Evolutionary conservation across 2,329 filamentous ascomycete species (phyloP), one percentile per base, ranked within the genome.

Genomic region (Trichoderma koningii): DNA sequence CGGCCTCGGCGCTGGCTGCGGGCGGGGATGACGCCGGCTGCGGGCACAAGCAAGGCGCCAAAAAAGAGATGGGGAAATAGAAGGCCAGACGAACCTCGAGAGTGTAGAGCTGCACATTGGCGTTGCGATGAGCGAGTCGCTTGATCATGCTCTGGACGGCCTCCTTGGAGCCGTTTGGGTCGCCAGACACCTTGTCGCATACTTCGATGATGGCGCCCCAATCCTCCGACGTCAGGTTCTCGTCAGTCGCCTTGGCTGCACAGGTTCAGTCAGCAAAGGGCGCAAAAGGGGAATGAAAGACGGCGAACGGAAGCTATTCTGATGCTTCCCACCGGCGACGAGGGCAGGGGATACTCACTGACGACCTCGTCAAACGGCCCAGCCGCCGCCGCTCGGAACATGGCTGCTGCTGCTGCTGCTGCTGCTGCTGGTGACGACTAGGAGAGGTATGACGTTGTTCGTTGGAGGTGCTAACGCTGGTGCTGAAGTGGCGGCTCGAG

Each of bases 41-140:
- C 21, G n/a, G 23, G 9, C 34, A 44, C 12, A 14, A 44, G 30
- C 30, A 30, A 17, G 44, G n/a, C 10, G 17, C 2, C 6, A 17
- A 6, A 44, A 53, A 12, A 19, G 12, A 56, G 19, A 42, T 52
- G 38, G 21, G 72, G 26, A 62, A 55, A 34, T 7, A n/a, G n/a
- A 17, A 19, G 5, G 71, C 79, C 17, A 19, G 6, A 72, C 79
- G 51, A 73, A 91, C 88, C 83, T 96, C 92, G 66, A 97, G 87
- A 14, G 93, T 96, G 77, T 97, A 97, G 21, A 97, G 87, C 79
- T 97, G 93, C 28, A 97, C 93, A 76, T 97, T 97, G 68, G 93
- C 93, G 77, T 97, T 97, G 71, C 93, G 89, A 77, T 97, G 93
- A 64, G 93, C 92, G 63, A 97, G 84, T 48, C 93, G 86, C 81